Percentiles rank a stretch among this genome's conserved stretches.
These are phyloP conservation scores for Paraleonurus japonicus DNA, from an alignment of 257 asterid species.

Conservation along the genomic window DNA sequence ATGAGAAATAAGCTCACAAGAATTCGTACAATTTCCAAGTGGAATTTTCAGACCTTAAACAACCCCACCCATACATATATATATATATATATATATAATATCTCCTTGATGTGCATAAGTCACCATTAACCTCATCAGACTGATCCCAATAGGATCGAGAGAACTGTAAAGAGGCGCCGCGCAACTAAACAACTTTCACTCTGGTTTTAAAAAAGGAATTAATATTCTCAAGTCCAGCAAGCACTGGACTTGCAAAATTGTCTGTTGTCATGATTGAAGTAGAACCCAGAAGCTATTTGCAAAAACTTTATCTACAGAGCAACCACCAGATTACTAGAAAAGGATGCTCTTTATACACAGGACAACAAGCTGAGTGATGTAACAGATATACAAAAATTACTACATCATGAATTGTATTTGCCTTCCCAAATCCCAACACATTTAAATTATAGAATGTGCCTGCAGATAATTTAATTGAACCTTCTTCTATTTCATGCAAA, in stretches of 20 bases:
- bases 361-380: conserved; percentile 5
- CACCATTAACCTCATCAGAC: not conserved
- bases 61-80: not conserved
- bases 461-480: not conserved
- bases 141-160: conserved; percentile 9
- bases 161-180: not conserved
- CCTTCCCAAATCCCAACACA: conserved; percentile 7
- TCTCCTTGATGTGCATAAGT: not conserved
- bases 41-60: not conserved
- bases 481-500: not conserved
- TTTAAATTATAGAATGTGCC: conserved; percentile 7
- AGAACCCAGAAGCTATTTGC: not conserved
- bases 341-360: conserved; percentile 5
- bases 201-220: conserved; percentile 4
- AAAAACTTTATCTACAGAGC: not conserved
- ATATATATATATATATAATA: not conserved
- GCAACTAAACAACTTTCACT: not conserved
- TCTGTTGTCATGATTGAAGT: not conserved
- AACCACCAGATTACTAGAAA: not conserved
- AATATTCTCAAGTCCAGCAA: not conserved
- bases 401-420: conserved; percentile 13
- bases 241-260: not conserved
- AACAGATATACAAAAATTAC: not conserved
- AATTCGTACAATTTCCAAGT: not conserved
- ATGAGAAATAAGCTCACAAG: not conserved